Evolutionary conservation across 441 rosid species (phyloP), one percentile per base, ranked within the genome.

Genomic region (Pelargonium australe): DNA sequence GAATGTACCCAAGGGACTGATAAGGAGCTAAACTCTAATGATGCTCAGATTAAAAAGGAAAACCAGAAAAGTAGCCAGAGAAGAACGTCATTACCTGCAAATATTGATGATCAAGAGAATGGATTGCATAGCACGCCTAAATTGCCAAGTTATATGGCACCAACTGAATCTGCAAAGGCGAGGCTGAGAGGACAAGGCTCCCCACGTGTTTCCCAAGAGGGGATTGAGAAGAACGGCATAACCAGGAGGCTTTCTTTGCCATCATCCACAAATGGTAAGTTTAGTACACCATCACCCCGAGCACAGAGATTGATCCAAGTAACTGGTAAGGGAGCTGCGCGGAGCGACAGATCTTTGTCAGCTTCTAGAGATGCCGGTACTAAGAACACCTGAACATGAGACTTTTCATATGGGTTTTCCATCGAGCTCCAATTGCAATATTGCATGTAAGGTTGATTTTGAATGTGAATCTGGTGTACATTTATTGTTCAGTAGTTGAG

Each of bases 91-190:
- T 74, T 80, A 40, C 85, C 89, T 78, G 79, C 76, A 61, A 83
- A 84, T 58, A 65, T 82, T 72, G 89, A 84, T 72, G 70, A 70
- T 66, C 80, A 76, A 75, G 88, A 83, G 76, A 80, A 79, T 20
- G 86, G 75, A 34, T 41, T 71, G 17, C 87, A 75, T 55, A 83
- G 79, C 71, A 67, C 80, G 6, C 73, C 83, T 17, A 87, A 81
- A 79, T 70, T 79, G 67, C 98, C 93, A 7, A 86, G 93, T 79
- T 92, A 88, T 78, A 90, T 90, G 98, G 89, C 92, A 34, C 89
- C 90, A 5, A 92, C 96, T 70, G 83, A 79, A 78, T 87, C 89
- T 76, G 85, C 81, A 49, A 86, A 83, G 79, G 90, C 90, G 57
- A 91, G 80, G 79, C 77, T 86, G 62, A 84, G 83, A 75, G 90